Percentiles rank a stretch among this genome's conserved stretches.
Evolutionary conservation across 148 eudicot species (phyloP).

Genomic region (Spergularia bocconei): DNA sequence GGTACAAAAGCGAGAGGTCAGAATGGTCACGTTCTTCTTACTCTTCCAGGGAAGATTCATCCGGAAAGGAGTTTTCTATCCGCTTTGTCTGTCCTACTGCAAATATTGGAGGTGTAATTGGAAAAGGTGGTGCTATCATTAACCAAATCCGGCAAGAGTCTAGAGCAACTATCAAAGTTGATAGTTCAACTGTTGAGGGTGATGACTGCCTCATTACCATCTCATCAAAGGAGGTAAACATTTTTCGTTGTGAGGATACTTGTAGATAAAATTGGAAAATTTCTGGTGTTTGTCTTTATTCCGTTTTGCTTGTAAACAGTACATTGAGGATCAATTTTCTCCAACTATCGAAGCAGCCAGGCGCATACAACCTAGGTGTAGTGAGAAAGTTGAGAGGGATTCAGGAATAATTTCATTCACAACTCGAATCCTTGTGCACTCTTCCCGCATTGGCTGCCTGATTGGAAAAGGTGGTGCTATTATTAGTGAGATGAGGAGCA

Average conservation of each 20-base stretch:
- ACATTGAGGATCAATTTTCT: constrained; percentile 80
- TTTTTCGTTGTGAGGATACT: background rate
- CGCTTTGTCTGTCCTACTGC: constrained; percentile 81
- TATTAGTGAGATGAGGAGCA: constrained; percentile 81
- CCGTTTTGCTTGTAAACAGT: constrained; percentile 31
- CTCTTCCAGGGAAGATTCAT: constrained; percentile 62
- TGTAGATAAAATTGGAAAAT: background rate
- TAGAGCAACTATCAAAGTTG: constrained; percentile 83
- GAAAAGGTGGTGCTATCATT: constrained; percentile 86
- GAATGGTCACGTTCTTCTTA: constrained; percentile 71
- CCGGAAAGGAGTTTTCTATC: constrained; percentile 76
- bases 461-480: constrained; percentile 97
- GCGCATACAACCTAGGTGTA: constrained; percentile 92
- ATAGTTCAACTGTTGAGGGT: constrained; percentile 77
- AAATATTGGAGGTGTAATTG: constrained; percentile 95
- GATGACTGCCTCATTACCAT: constrained; percentile 80
- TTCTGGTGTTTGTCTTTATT: constrained; percentile 3
- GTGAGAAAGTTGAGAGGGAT: constrained; percentile 96
- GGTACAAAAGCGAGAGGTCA: constrained; percentile 68
- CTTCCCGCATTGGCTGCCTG: constrained; percentile 82
- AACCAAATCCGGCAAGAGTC: constrained; percentile 96
- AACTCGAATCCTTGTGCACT: constrained; percentile 75
- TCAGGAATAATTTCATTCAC: constrained; percentile 81
- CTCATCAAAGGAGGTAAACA: constrained; percentile 74
- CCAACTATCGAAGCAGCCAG: constrained; percentile 93